Base-by-base conservation (phyloP, 2,329 filamentous ascomycete species). In the Hymenoscyphus albidus region DNA sequence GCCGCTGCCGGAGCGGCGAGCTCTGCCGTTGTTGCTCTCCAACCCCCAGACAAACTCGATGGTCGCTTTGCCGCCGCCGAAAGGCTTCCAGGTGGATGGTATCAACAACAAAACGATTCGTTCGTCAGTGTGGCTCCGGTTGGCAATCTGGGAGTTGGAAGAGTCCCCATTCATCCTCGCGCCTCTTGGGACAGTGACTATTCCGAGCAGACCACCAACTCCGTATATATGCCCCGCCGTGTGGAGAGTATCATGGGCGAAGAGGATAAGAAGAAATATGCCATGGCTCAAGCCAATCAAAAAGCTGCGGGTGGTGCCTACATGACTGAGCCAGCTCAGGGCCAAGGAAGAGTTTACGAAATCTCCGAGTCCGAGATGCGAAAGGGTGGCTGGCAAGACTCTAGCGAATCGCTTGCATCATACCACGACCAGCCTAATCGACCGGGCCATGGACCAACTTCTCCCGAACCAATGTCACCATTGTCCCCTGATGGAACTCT, bases 31-130 rank as follows among this genome's bases (percentile, higher is more conserved):
- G 89, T 76, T 81, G 85, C 76, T 51, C 80, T 97, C 27, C 85
- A 89, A 70, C 93, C 94, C 0, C 88, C 90, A 0, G 85, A 88
- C 68, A 84, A 85, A 65, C 79, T 96, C 44, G 89, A 94, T 71
- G 92, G 92, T 64, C 87, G 88, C 68, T 96, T 97, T 73, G 85
- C 89, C 2, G 86, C 88, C 9, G 85, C 90, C 2, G 85, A 90
- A 73, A 83, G 84, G 71, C 83, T 88, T 42, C 81, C 87, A 12
- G 85, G 86, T 61, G 89, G 89, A 32, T 88, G 85, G 77, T 93
- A 92, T 74, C 80, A 85, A 66, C 87, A 92, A 73, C 79, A 80
- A 10, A 89, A 91, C 74, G 88, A 91, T 69, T 88, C 86, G n/a
- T 79, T 85, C 67, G 80, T 83, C 58, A 85, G 85, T 82, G 69